A percentile compares a stretch with the other conserved stretches of the same genome.
Conservation (phyloP, 106 monocot species). For the Dioscorea dumetorum region DNA sequence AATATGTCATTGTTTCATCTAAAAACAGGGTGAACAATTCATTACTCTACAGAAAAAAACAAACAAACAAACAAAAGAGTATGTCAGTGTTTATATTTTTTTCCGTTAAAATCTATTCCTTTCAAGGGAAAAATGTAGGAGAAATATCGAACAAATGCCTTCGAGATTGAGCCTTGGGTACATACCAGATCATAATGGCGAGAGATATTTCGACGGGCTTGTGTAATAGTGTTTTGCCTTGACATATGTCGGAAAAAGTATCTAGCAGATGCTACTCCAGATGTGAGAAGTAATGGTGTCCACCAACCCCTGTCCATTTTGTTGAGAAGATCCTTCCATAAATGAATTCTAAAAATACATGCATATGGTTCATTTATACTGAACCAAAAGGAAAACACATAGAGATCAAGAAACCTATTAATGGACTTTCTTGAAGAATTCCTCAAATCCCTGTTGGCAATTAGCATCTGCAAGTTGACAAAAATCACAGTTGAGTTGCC, state of each 20-base stretch:
- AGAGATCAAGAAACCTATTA: conserved; percentile 2
- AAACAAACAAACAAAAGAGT: background rate
- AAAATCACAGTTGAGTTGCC: background rate
- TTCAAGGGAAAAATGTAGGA: too few species aligned
- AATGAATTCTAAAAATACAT: background rate
- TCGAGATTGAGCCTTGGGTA: background rate
- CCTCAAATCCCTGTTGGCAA: conserved; percentile 67
- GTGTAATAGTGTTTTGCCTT: conserved; percentile 63
- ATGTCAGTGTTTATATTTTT: background rate
- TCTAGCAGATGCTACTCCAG: conserved; percentile 63
- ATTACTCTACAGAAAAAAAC: conserved; percentile 53
- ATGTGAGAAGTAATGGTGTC: conserved; percentile 80
- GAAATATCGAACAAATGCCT: too few species aligned
- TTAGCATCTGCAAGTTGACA: conserved; percentile 59
- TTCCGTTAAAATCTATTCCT: too few species aligned
- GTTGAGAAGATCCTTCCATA: background rate
- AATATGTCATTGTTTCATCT: conserved; percentile 97
- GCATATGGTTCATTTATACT: background rate
- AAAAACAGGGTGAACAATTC: conserved; percentile 90
- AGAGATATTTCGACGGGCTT: conserved; percentile 89
- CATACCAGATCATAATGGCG: conserved; percentile 92
- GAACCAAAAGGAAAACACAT: background rate
- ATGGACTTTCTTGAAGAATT: conserved; percentile 22
- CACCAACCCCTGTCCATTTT: conserved; percentile 73
- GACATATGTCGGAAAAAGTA: conserved; percentile 82